A percentile compares a stretch with the other conserved stretches of the same genome.
phyloP scores from a whole-genome alignment of 2,329 filamentous ascomycete species.

The Alternaria sp. region DNA sequence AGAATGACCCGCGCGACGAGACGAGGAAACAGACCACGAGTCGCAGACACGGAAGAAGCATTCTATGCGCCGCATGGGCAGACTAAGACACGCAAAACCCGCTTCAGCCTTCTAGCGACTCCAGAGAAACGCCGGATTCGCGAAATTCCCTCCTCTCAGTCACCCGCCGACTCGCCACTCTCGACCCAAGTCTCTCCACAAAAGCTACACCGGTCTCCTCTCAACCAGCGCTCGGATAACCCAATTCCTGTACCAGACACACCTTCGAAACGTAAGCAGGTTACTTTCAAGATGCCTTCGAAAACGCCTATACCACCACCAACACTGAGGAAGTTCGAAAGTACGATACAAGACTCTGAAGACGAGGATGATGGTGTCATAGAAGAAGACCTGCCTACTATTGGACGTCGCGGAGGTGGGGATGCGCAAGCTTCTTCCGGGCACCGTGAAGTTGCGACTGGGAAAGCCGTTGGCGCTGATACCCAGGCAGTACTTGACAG shows the following conservation, averaged over 20 bases:
- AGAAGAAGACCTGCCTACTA: constrained; percentile 19
- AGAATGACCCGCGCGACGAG: constrained; percentile 18
- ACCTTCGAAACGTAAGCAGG: constrained; percentile 40
- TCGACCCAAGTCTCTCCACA: constrained; percentile 35
- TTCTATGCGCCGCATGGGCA: not conserved
- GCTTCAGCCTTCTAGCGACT: constrained; percentile 40
- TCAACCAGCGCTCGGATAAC: constrained; percentile 23
- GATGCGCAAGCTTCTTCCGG: constrained; percentile 8
- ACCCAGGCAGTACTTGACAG: constrained; percentile 34
- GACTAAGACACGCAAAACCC: constrained; percentile 16
- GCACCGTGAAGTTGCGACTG: not conserved
- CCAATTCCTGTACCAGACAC: constrained; percentile 20
- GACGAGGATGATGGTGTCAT: constrained; percentile 37
- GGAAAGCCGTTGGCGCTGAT: constrained; percentile 23
- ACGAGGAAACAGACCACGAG: not conserved
- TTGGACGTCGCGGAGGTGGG: constrained; percentile 1
- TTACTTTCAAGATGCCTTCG: constrained; percentile 29
- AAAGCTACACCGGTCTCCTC: constrained; percentile 19
- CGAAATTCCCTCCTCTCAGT: constrained; percentile 47
- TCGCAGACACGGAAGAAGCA: not conserved
- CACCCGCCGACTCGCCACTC: constrained; percentile 37
- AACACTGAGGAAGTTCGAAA: constrained; percentile 32
- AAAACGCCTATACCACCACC: constrained; percentile 19
- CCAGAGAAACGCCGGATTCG: constrained; percentile 39
- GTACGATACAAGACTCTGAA: constrained; percentile 42